These are phyloP conservation scores for Gossypium australe DNA, from an alignment of 345 rosid species.

Conservation along the genomic window DNA sequence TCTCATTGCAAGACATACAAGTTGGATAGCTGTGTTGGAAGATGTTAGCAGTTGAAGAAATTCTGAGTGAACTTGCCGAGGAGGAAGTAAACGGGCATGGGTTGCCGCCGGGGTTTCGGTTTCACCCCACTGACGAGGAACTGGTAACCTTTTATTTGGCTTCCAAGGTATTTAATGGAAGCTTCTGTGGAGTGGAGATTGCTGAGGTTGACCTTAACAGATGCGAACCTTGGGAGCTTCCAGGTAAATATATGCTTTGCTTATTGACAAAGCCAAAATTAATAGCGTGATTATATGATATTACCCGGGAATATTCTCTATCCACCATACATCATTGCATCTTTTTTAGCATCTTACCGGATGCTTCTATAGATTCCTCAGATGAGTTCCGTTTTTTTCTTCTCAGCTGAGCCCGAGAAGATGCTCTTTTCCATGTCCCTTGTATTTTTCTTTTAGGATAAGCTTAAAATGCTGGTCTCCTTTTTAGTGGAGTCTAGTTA, in stretches of 20 bases:
- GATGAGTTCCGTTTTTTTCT: not conserved
- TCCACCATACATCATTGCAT: not conserved
- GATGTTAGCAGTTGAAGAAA: constrained; percentile 59
- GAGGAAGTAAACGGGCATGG: constrained; percentile 70
- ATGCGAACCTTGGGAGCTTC: constrained; percentile 99
- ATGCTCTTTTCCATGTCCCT: not conserved
- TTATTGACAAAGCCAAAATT: not conserved
- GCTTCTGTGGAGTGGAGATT: constrained; percentile 63
- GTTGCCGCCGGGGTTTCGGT: constrained; percentile 90
- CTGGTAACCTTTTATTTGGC: constrained; percentile 85
- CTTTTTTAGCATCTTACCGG: not conserved
- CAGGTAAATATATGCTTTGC: constrained; percentile 38
- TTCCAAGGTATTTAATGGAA: constrained; percentile 74
- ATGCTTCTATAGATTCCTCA: constrained; percentile 6
- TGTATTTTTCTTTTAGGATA: not conserved
- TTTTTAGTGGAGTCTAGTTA: not conserved
- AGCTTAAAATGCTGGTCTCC: not conserved
- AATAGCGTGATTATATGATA: not conserved
- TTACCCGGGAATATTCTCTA: not conserved
- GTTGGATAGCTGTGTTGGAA: not conserved
- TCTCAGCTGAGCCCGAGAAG: not conserved
- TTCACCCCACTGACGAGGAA: constrained; percentile 97
- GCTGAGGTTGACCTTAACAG: constrained; percentile 90
- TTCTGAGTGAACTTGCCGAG: constrained; percentile 52
- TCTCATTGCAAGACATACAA: not conserved